Conservation (phyloP, 2,329 filamentous ascomycete genomes). For the Cladosporium oxysporum region DNA sequence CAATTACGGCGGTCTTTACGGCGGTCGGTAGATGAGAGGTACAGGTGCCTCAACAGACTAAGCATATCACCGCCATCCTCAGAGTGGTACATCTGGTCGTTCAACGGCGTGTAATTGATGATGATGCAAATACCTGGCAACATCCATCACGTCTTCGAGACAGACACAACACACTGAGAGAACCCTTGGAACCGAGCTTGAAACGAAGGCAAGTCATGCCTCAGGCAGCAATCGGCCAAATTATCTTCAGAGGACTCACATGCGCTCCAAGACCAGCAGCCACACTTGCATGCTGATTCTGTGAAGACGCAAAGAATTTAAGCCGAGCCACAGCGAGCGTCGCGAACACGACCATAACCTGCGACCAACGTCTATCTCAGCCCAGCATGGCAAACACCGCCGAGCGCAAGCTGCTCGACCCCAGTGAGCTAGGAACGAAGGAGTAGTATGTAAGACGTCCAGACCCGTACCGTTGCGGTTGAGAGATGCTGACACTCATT, state of each 20-base stretch:
- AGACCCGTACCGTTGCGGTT: background rate
- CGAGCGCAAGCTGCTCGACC: constrained; percentile 56
- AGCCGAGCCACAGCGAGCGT: background rate
- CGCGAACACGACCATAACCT: background rate
- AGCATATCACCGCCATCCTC: background rate
- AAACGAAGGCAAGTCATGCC: background rate
- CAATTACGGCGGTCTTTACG: background rate
- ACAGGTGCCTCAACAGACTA: background rate
- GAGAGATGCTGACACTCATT: constrained; percentile 5
- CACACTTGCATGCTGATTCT: background rate
- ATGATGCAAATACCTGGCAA: background rate
- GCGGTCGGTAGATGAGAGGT: background rate
- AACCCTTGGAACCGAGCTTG: background rate
- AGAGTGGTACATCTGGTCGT: background rate
- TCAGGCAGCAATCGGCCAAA: background rate
- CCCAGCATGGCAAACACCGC: constrained; percentile 5
- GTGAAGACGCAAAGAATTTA: background rate
- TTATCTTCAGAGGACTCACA: background rate
- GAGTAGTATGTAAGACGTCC: constrained; percentile 69
- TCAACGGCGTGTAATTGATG: background rate
- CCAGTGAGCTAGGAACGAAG: constrained; percentile 82
- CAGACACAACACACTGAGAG: background rate
- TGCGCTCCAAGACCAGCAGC: background rate
- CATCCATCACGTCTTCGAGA: background rate
- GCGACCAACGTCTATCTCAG: background rate